Percentiles rank a stretch among this genome's conserved stretches.
Evolutionary conservation across 2,329 filamentous ascomycete species (phyloP).

Genomic region (Calonectria leucothoes): DNA sequence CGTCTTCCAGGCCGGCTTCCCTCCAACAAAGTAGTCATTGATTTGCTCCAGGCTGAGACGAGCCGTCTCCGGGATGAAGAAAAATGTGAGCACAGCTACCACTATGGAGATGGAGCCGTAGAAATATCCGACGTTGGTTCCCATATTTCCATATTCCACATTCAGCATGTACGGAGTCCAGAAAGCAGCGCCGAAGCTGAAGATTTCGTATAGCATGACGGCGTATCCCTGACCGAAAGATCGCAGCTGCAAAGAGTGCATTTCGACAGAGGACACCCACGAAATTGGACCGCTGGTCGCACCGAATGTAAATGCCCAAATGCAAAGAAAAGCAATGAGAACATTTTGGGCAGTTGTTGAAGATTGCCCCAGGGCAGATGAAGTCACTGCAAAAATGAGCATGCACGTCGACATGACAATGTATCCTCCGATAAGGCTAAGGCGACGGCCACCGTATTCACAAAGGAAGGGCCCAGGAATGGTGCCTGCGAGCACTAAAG

Average conservation of each 20-base stretch:
- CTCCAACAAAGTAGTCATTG: neutral
- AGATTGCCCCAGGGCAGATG: neutral
- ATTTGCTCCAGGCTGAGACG: conserved; percentile 8
- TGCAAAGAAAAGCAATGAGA: neutral
- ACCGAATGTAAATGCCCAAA: conserved; percentile 11
- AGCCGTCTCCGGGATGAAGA: conserved; percentile 9
- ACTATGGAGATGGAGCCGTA: neutral
- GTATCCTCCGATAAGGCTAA: neutral
- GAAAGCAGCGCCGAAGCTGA: conserved; percentile 8
- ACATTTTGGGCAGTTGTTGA: neutral
- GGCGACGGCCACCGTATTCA: neutral
- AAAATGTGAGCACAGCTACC: neutral
- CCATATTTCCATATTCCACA: conserved; percentile 7
- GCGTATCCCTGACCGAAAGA: neutral
- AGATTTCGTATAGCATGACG: neutral
- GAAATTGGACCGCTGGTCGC: neutral
- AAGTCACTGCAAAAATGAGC: neutral
- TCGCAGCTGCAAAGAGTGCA: neutral
- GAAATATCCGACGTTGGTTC: conserved; percentile 15
- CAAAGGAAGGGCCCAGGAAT: conserved; percentile 5
- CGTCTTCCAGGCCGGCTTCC: neutral
- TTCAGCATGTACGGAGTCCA: conserved; percentile 16
- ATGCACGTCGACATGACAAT: neutral
- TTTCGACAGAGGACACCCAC: conserved; percentile 3
- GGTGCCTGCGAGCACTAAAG: neutral